Conservation (phyloP, 1,284 basidiomycete species). For the Puccinia triticina region DNA sequence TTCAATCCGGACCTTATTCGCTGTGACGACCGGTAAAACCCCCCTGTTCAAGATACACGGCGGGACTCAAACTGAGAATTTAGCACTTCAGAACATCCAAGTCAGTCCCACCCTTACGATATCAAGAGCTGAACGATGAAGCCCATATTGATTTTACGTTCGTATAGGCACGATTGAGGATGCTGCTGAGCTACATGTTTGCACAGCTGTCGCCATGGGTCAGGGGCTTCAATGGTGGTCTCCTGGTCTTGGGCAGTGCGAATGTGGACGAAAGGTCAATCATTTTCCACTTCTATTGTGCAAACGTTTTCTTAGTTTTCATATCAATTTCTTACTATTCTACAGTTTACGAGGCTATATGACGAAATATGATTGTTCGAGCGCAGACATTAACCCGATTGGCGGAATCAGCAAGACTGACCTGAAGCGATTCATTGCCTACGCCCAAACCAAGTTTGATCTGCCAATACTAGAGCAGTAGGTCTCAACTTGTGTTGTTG, state of each 20-base stretch:
- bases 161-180: slow-evolving; percentile 46
- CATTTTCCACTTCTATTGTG: not conserved
- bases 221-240: slow-evolving; percentile 37
- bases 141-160: not conserved
- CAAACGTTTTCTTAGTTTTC: not conserved
- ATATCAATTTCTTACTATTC: not conserved
- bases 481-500: not conserved
- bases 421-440: slow-evolving; percentile 47
- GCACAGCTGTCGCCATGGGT: slow-evolving; percentile 51
- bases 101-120: not conserved
- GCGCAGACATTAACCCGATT: slow-evolving; percentile 51
- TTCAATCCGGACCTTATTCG: slow-evolving; percentile 42
- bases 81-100: slow-evolving; percentile 51
- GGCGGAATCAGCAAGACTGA: slow-evolving; percentile 51
- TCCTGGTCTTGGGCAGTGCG: slow-evolving; percentile 49
- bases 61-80: slow-evolving; percentile 43
- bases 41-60: slow-evolving; percentile 47
- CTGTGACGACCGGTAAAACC: slow-evolving; percentile 32
- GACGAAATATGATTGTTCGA: slow-evolving; percentile 52
- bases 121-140: not conserved
- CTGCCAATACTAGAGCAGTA: slow-evolving; percentile 48
- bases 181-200: slow-evolving; percentile 51
- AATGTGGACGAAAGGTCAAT: slow-evolving; percentile 51
- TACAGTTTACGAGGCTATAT: slow-evolving; percentile 48
- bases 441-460: slow-evolving; percentile 36